Conservation (phyloP, 2,329 filamentous ascomycete species). For the Neocatenulostroma microsporum region DNA sequence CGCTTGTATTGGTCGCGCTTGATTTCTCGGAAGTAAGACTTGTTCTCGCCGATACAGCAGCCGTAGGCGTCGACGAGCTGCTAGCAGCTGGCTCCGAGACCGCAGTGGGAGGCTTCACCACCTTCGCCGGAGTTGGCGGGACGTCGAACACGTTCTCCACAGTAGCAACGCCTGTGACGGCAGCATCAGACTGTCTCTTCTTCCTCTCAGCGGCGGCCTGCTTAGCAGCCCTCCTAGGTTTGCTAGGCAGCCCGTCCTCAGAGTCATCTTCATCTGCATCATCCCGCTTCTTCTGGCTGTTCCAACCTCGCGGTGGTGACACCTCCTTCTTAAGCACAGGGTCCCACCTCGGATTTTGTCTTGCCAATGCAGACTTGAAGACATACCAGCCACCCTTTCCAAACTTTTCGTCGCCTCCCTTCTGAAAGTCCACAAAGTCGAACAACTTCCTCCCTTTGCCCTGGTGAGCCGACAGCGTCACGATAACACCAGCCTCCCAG, state of each 20-base stretch:
- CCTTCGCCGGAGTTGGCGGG: too few species aligned
- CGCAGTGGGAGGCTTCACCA: too few species aligned
- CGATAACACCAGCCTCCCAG: slow-evolving; percentile 5
- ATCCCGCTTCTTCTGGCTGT: not conserved
- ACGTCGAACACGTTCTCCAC: too few species aligned
- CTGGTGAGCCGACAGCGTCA: slow-evolving; percentile 3
- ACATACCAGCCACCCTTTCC: slow-evolving; percentile 14
- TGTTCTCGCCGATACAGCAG: too few species aligned
- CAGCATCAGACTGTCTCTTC: not conserved
- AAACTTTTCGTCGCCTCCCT: slow-evolving; percentile 3
- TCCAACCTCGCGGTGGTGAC: slow-evolving; percentile 8
- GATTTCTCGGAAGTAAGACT: too few species aligned
- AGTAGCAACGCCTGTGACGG: too few species aligned
- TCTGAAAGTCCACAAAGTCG: not conserved
- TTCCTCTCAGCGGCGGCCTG: not conserved
- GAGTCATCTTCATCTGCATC: not conserved
- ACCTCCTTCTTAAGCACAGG: slow-evolving; percentile 15
- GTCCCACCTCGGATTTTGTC: slow-evolving; percentile 20
- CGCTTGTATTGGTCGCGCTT: too few species aligned
- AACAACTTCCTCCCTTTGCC: slow-evolving; percentile 4
- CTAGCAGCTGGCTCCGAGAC: too few species aligned
- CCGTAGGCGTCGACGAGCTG: too few species aligned
- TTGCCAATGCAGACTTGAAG: slow-evolving; percentile 15
- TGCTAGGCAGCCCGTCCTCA: too few species aligned
- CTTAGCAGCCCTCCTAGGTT: slow-evolving; percentile 2